Conservation (phyloP, 768 basidiomycete species). For the Boletus vinaceobasis region DNA sequence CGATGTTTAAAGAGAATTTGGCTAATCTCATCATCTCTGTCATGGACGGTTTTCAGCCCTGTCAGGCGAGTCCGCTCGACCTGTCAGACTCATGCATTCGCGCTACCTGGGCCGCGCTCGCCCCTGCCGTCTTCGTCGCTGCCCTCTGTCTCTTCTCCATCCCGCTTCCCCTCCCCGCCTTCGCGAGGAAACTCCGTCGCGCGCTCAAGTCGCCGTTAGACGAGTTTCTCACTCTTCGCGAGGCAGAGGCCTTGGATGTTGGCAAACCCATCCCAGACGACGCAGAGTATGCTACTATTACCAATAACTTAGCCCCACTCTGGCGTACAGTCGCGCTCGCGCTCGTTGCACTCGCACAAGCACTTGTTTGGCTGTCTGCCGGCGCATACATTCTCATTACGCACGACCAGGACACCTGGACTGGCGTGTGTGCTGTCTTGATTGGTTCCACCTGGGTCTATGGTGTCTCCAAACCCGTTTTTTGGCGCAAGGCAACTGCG, state of each 20-base stretch:
- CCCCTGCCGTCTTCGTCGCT: conserved; percentile 47
- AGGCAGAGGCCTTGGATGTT: conserved; percentile 50
- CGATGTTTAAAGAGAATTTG: not conserved
- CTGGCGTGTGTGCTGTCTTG: conserved; percentile 41
- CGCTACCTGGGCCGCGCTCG: conserved; percentile 47
- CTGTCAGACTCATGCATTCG: conserved; percentile 47
- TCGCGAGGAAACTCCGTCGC: conserved; percentile 14
- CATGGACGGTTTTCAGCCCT: conserved; percentile 15
- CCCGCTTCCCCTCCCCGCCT: conserved; percentile 23
- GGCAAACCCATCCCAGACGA: not conserved
- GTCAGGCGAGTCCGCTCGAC: conserved; percentile 31
- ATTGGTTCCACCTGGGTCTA: conserved; percentile 65
- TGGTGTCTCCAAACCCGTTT: conserved; percentile 52
- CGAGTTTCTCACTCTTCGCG: conserved; percentile 47
- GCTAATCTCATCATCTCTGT: not conserved
- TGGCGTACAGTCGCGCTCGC: conserved; percentile 63
- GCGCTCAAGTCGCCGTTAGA: conserved; percentile 30
- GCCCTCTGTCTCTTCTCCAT: conserved; percentile 39
- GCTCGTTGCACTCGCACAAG: conserved; percentile 52
- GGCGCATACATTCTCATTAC: conserved; percentile 52
- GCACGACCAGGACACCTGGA: conserved; percentile 33
- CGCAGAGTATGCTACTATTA: not conserved
- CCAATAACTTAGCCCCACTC: conserved; percentile 35
- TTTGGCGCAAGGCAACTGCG: conserved; percentile 51
- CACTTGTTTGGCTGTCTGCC: conserved; percentile 55